Evolutionary conservation across 2,329 filamentous ascomycete genomes (phyloP).

Genomic region (Ophiostoma triangulosporum): DNA sequence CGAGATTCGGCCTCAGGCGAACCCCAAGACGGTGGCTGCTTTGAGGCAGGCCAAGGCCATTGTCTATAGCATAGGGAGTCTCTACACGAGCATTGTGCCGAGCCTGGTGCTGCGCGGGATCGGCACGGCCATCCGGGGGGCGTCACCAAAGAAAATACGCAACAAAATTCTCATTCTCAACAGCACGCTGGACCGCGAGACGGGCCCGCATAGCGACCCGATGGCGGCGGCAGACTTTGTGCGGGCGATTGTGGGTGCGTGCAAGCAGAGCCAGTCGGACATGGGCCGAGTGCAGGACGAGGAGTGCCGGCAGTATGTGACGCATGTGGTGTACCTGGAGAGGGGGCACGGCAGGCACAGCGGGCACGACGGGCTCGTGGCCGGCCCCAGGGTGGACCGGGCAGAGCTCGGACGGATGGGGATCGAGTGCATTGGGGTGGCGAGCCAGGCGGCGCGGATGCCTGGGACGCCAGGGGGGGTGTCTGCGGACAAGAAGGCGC

Average conservation of each 20-base stretch:
- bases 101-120: slow-evolving; percentile 67
- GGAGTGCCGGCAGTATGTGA: slow-evolving; percentile 58
- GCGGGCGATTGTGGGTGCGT: slow-evolving; percentile 61
- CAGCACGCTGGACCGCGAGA: slow-evolving; percentile 73
- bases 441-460: slow-evolving; percentile 45
- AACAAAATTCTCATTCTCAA: slow-evolving; percentile 80
- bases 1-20: slow-evolving; percentile 75
- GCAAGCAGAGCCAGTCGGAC: slow-evolving; percentile 49
- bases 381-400: slow-evolving; percentile 50
- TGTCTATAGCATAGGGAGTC: slow-evolving; percentile 84
- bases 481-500: background rate
- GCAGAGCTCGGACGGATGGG: slow-evolving; percentile 50
- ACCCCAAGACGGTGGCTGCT: slow-evolving; percentile 63
- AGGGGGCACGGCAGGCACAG: background rate
- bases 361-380: slow-evolving; percentile 25
- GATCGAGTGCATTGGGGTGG: slow-evolving; percentile 60
- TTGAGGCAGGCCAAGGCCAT: slow-evolving; percentile 52
- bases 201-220: slow-evolving; percentile 50
- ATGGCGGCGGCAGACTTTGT: slow-evolving; percentile 74
- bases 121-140: slow-evolving; percentile 45
- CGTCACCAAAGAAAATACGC: slow-evolving; percentile 20
- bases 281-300: slow-evolving; percentile 20
- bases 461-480: slow-evolving; percentile 16
- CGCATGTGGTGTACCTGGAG: slow-evolving; percentile 68
- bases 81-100: slow-evolving; percentile 83